Evolutionary conservation across 768 basidiomycete species (phyloP), one percentile per base, ranked within the genome.

Genomic region (Kwoniella sp.): DNA sequence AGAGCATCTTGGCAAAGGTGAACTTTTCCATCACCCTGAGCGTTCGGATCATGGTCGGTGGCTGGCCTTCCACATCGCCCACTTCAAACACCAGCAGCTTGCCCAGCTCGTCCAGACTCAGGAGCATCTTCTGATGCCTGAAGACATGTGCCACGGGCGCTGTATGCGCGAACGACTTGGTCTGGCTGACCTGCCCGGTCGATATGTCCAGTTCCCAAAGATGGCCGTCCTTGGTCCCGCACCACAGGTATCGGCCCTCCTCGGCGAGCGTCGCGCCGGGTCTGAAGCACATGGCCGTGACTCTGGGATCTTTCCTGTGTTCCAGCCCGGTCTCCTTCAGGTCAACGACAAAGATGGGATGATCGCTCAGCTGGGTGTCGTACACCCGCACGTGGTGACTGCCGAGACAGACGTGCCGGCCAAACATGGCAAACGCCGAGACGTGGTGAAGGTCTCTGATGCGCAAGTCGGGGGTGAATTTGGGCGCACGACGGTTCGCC

Each of bases 141-240:
- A 88, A 85, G 26, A 96, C 86, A 58, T 83, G 78, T 1, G 80
- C 80, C 48, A 96, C 79, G 0, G 84, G 74, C 49, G 83, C 79
- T 0, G 82, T 63, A 65, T 95, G 92, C 0, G 81, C 81, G 11
- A 78, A 77, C 29, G 79, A 77, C 56, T 84, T 87, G 27, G 79
- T 76, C 12, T 81, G 82, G 1, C 78, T 78, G 17, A 89, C 72
- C 4, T 62, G 59, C 0, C 84, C 85, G 2, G 79, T 82, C 46
- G 79, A 74, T 32, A 86, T 77, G 65, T 96, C 89, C 49, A 93
- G 59, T 77, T 95, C 91, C 59, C 85, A 79, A 22, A 99, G 53
- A 70, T 86, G 83, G 0, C 93, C 93, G 22, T 93, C 89, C 75
- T 87, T 90, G 25, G 89, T 89, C 3, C 92, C 93, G 10, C 85